These are phyloP conservation scores for Cercophora scortea DNA, from an alignment of 495 filamentous ascomycete genomes.

Conservation along the genomic window DNA sequence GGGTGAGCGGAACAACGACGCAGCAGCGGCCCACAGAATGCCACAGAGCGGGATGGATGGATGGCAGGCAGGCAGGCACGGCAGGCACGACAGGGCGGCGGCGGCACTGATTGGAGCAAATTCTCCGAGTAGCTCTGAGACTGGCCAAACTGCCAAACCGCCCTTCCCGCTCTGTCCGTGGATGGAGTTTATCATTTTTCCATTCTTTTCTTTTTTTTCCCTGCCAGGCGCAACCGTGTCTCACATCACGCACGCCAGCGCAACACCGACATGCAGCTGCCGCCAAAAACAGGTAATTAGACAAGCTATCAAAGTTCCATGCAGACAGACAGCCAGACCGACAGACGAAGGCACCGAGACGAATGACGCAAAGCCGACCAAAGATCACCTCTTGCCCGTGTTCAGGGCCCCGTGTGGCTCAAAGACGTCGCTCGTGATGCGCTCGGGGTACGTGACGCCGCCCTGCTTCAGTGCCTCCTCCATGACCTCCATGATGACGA, in stretches of 20 bases:
- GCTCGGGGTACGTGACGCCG: conserved; percentile 68
- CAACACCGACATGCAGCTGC: too few relatives aligned
- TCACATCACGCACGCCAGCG: too few relatives aligned
- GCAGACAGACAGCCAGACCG: neutral
- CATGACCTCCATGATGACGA: conserved; percentile 92
- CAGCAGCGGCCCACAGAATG: too few relatives aligned
- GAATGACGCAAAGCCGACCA: neutral
- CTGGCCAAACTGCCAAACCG: neutral
- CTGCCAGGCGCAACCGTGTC: too few relatives aligned
- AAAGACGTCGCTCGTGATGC: conserved; percentile 73
- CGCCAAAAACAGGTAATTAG: too few relatives aligned
- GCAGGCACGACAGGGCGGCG: too few relatives aligned
- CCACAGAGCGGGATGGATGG: too few relatives aligned
- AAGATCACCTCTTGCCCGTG: conserved; percentile 28
- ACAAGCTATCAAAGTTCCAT: neutral
- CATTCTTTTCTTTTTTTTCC: neutral
- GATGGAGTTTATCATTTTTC: neutral
- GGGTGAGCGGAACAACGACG: too few relatives aligned
- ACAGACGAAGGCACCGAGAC: neutral
- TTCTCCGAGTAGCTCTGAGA: too few relatives aligned
- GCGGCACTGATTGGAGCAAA: too few relatives aligned
- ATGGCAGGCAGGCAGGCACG: too few relatives aligned
- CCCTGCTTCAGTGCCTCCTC: conserved; percentile 77
- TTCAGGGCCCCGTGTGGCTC: conserved; percentile 47
- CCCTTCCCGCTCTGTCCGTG: neutral